Evolutionary conservation across 208 protist genomes (phyloP).

Genomic region (Wallacemonas sp.): DNA sequence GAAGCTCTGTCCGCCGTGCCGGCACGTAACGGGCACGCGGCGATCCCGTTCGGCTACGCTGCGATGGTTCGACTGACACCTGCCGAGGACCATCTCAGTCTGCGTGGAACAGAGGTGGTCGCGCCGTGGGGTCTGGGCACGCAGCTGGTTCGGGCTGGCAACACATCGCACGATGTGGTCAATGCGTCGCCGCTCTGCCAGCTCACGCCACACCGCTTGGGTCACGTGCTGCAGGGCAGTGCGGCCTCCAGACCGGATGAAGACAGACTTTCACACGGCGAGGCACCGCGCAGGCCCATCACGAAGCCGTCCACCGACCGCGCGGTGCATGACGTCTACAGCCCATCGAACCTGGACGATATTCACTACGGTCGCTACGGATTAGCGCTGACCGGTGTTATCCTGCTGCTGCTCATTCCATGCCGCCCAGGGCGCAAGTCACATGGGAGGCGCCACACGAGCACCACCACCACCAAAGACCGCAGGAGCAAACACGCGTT

Average conservation of each 20-base stretch:
- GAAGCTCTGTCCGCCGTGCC: conserved; percentile 14
- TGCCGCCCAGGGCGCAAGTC: neutral
- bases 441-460: too few relatives aligned
- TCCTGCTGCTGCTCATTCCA: conserved; percentile 1
- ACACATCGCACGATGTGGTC: neutral
- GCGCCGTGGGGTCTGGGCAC: conserved; percentile 4
- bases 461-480: too few relatives aligned
- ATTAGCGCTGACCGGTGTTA: neutral
- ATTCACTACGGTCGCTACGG: neutral
- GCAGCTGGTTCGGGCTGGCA: neutral
- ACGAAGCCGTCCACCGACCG: neutral
- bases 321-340: too few relatives aligned
- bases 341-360: neutral
- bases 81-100: neutral
- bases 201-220: neutral
- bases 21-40: neutral
- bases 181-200: neutral
- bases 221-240: neutral
- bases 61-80: neutral
- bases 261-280: too few relatives aligned
- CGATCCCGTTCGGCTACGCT: neutral
- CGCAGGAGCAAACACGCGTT: too few relatives aligned
- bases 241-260: too few relatives aligned
- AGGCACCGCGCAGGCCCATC: neutral
- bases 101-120: neutral